These are phyloP conservation scores for Neonectria ditissima DNA, from an alignment of 2,329 filamentous ascomycete species.

Conservation along the genomic window DNA sequence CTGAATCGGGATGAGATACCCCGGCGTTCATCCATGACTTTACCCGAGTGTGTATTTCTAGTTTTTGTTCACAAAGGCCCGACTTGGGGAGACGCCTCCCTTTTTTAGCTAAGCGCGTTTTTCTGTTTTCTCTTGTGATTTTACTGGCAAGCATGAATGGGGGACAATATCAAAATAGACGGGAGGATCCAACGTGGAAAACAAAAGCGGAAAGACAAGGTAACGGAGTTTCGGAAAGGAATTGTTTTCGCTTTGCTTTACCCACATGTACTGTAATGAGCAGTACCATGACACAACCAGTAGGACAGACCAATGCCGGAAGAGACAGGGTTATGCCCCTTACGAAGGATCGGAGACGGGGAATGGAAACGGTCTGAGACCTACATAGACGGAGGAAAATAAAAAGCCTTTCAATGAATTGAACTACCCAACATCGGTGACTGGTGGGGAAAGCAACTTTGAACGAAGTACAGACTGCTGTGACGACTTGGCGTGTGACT, in stretches of 20 bases:
- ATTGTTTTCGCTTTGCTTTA: neutral
- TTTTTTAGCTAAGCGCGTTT: constrained; percentile 13
- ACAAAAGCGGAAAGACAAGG: constrained; percentile 16
- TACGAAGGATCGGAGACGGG: neutral
- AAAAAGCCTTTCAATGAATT: neutral
- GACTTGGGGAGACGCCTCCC: constrained; percentile 5
- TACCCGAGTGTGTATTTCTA: constrained; percentile 19
- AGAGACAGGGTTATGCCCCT: constrained; percentile 8
- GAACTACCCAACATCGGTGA: neutral
- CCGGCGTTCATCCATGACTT: constrained; percentile 1
- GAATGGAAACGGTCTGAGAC: neutral
- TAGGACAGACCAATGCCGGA: constrained; percentile 2
- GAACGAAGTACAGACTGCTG: neutral
- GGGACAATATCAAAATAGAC: constrained; percentile 30
- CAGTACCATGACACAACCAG: neutral
- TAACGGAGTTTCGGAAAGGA: constrained; percentile 7
- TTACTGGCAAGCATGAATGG: constrained; percentile 19
- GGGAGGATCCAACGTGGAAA: constrained; percentile 16
- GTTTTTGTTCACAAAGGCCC: constrained; percentile 2
- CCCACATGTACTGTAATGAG: neutral
- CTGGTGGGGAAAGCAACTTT: no score
- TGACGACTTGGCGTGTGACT: neutral
- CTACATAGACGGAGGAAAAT: constrained; percentile 9
- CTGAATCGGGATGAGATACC: constrained; percentile 13
- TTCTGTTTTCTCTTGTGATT: constrained; percentile 11